Evolutionary conservation across 225 moss, liverwort and hornwort genomes (phyloP).

Genomic region (Rhytidiadelphus loreus): DNA sequence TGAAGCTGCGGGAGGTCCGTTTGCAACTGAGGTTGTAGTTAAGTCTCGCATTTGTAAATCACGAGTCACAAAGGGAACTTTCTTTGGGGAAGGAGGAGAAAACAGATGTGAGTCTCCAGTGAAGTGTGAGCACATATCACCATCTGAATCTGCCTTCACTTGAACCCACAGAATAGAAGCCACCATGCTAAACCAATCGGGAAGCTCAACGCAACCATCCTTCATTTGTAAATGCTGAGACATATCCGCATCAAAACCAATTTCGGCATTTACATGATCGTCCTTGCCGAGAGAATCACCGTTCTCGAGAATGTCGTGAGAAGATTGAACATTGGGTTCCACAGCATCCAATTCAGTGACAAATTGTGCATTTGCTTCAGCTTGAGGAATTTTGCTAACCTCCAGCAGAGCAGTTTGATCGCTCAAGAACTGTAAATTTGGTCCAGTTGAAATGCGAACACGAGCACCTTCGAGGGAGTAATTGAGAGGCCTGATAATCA

Average conservation of each 20-base stretch:
- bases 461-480: slow-evolving; percentile 69
- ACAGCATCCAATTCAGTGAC: slow-evolving; percentile 6
- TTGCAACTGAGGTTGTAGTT: slow-evolving; percentile 16
- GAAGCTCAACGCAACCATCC: slow-evolving; percentile 61
- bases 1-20: slow-evolving; percentile 25
- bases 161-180: slow-evolving; percentile 73
- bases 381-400: slow-evolving; percentile 7
- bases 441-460: slow-evolving; percentile 54
- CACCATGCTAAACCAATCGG: slow-evolving; percentile 63
- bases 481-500: slow-evolving; percentile 66
- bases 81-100: slow-evolving; percentile 48
- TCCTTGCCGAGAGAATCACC: slow-evolving; percentile 6
- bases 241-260: slow-evolving; percentile 3
- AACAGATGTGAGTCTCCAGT: slow-evolving; percentile 28
- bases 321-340: neutral
- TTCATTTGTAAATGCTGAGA: slow-evolving; percentile 52
- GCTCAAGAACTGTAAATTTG: slow-evolving; percentile 50
- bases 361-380: neutral
- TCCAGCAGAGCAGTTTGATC: slow-evolving; percentile 66
- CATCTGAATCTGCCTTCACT: slow-evolving; percentile 53
- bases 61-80: slow-evolving; percentile 1
- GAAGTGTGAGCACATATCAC: slow-evolving; percentile 16
- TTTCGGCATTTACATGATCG: neutral
- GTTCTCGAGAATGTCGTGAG: neutral
- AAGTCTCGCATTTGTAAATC: slow-evolving; percentile 10